A percentile compares a stretch with the other conserved stretches of the same genome.
phyloP scores from a whole-genome alignment of 768 basidiomycete genomes.

The Boletus barrowsii region DNA sequence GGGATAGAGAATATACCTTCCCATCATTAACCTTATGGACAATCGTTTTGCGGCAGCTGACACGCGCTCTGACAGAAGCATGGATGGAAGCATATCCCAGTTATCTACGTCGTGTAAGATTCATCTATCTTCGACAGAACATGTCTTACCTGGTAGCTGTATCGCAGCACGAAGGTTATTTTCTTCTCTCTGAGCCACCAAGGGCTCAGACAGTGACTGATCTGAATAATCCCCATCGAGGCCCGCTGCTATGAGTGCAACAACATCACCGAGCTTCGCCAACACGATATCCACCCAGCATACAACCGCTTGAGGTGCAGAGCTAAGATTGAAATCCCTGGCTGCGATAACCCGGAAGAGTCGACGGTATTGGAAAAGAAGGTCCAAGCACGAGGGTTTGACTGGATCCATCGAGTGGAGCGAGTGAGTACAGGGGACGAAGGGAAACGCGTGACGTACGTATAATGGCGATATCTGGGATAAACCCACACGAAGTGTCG shows the following conservation, averaged over 20 bases:
- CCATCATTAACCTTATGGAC: slow-evolving; percentile 53
- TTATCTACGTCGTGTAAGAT: slow-evolving; percentile 38
- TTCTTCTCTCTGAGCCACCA: slow-evolving; percentile 43
- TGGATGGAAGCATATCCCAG: slow-evolving; percentile 47
- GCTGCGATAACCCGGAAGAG: slow-evolving; percentile 46
- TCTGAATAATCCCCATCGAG: slow-evolving; percentile 10
- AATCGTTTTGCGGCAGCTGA: slow-evolving; percentile 65
- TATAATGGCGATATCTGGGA: slow-evolving; percentile 15
- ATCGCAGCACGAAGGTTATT: slow-evolving; percentile 56
- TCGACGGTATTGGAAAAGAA: slow-evolving; percentile 52
- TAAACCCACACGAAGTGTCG: slow-evolving; percentile 4
- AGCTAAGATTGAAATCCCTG: slow-evolving; percentile 22
- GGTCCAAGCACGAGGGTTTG: slow-evolving; percentile 27
- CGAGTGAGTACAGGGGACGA: slow-evolving; percentile 1
- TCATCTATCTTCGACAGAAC: not conserved
- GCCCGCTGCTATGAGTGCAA: slow-evolving; percentile 31
- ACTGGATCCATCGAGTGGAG: slow-evolving; percentile 25
- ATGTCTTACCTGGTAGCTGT: slow-evolving; percentile 60
- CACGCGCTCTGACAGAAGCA: slow-evolving; percentile 45
- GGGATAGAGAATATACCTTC: slow-evolving; percentile 50
- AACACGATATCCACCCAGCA: slow-evolving; percentile 69
- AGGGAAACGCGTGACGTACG: slow-evolving; percentile 13
- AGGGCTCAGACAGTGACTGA: slow-evolving; percentile 24
- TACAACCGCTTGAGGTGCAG: slow-evolving; percentile 36
- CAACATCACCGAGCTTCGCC: slow-evolving; percentile 45